Base-by-base conservation (phyloP, 768 basidiomycete genomes). In the Gloeostereum incarnatum region DNA sequence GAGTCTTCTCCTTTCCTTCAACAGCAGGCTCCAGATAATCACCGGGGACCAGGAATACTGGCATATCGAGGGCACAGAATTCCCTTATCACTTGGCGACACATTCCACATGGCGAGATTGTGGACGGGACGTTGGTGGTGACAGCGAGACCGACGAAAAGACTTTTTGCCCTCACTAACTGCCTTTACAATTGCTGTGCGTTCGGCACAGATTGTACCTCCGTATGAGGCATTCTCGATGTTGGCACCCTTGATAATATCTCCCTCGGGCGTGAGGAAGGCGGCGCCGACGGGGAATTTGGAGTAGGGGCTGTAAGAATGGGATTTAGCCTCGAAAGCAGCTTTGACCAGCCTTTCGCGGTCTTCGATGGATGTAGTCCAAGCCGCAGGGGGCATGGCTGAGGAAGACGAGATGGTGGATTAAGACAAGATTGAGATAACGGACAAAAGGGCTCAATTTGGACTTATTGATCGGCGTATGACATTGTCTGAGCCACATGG, bases 101-200 rank as follows among this genome's bases (percentile, higher is more conserved):
- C 33, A 93, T 78, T 2, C 94, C 94, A 56, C 96, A 98, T 0
- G 94, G 94, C 1, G 91, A 83, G 33, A 85, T 63, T 0, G 79
- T 54, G 0, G 66, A 53, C 0, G 69, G 49, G 2, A 93, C 78
- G 45, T 94, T 83, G 14, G 88, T 92, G 50, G 4, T 6, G 25
- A 30, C 13, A 39, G 17, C 22, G 9, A 29, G 6, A 35, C 8
- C 9, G 13, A 27, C 18, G 35, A n/a, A n/a, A n/a, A n/a, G n/a
- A n/a, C n/a, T n/a, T n/a, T n/a, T n/a, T n/a, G n/a, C n/a, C n/a
- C n/a, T n/a, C n/a, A n/a, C n/a, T n/a, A n/a, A 84, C 78, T 19
- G 90, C 93, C 57, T 96, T 96, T n/a, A 91, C 83, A 38, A 99
- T 66, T 0, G 93, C 93, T 0, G 94, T 97, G 21, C 93, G 68